Conservation (phyloP, 2,329 filamentous ascomycete species). For the Colletotrichum godetiae region DNA sequence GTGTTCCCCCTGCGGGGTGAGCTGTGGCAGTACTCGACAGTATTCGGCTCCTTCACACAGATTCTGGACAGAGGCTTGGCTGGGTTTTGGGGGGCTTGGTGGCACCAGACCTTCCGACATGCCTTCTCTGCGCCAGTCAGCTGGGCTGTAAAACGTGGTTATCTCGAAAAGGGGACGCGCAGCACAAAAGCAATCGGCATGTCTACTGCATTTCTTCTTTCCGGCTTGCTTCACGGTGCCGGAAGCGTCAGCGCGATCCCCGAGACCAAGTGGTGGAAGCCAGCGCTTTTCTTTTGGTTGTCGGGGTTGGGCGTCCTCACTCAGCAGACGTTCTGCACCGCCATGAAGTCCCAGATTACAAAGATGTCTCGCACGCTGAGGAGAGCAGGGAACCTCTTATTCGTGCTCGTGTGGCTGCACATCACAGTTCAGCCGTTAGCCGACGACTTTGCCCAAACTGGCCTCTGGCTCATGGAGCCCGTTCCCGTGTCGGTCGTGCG, state of each 20-base stretch:
- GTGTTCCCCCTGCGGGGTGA: constrained; percentile 63
- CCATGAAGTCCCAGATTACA: constrained; percentile 47
- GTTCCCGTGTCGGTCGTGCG: constrained; percentile 81
- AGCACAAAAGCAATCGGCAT: constrained; percentile 47
- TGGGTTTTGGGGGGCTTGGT: constrained; percentile 87
- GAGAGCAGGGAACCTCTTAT: constrained; percentile 68
- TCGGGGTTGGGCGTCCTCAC: constrained; percentile 74
- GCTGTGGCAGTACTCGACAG: constrained; percentile 65
- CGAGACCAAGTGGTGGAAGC: constrained; percentile 59
- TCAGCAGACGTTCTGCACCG: constrained; percentile 59
- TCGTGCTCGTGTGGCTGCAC: constrained; percentile 75
- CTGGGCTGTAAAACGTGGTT: constrained; percentile 55
- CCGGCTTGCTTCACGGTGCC: constrained; percentile 75
- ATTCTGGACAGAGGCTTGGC: constrained; percentile 77
- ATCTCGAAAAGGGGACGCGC: constrained; percentile 49
- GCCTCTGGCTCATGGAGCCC: constrained; percentile 85
- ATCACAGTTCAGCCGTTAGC: constrained; percentile 73
- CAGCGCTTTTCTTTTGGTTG: constrained; percentile 77
- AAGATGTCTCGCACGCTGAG: constrained; percentile 57
- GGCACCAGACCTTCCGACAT: constrained; percentile 91
- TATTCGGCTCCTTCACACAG: constrained; percentile 64
- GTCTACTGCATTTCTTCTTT: constrained; percentile 71
- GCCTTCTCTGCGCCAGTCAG: constrained; percentile 72
- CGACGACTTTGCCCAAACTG: constrained; percentile 80
- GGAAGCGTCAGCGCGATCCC: constrained; percentile 77